Evolutionary conservation across 768 basidiomycete genomes (phyloP).

Genomic region (Dioszegia aurantiaca): DNA sequence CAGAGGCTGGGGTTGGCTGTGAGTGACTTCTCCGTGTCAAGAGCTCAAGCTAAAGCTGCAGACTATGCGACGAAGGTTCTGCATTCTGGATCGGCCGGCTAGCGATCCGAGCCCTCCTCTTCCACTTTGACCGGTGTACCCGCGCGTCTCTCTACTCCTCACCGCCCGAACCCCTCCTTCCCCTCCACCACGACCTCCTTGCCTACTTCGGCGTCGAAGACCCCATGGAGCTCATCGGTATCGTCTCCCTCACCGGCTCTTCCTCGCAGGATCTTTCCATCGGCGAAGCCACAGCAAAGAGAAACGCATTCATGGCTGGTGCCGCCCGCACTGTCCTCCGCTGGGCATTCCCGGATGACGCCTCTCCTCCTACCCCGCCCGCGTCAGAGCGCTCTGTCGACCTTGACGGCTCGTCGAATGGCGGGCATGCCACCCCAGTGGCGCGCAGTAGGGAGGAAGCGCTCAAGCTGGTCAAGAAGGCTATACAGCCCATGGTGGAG

Average conservation of each 20-base stretch:
- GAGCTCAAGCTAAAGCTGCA: slow-evolving; percentile 14
- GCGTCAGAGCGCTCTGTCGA: slow-evolving; percentile 9
- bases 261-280: slow-evolving; percentile 13
- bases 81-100: slow-evolving; percentile 45
- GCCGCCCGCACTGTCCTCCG: slow-evolving; percentile 38
- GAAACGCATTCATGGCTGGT: slow-evolving; percentile 46
- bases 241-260: slow-evolving; percentile 25
- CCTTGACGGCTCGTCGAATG: neutral
- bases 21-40: slow-evolving; percentile 8
- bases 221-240: slow-evolving; percentile 37
- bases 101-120: slow-evolving; percentile 38
- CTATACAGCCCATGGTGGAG: slow-evolving; percentile 34
- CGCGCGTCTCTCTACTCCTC: slow-evolving; percentile 24
- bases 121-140: slow-evolving; percentile 26
- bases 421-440: neutral
- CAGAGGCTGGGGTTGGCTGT: slow-evolving; percentile 50
- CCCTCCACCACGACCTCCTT: slow-evolving; percentile 37
- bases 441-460: slow-evolving; percentile 25
- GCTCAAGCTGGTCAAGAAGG: slow-evolving; percentile 23
- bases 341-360: slow-evolving; percentile 39
- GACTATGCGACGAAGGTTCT: slow-evolving; percentile 50
- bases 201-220: slow-evolving; percentile 32
- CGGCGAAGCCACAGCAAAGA: slow-evolving; percentile 30
- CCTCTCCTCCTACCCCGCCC: slow-evolving; percentile 17
- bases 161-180: slow-evolving; percentile 17